Conservation (phyloP, 2,329 filamentous ascomycete species). For the Coleophoma crateriformis region DNA sequence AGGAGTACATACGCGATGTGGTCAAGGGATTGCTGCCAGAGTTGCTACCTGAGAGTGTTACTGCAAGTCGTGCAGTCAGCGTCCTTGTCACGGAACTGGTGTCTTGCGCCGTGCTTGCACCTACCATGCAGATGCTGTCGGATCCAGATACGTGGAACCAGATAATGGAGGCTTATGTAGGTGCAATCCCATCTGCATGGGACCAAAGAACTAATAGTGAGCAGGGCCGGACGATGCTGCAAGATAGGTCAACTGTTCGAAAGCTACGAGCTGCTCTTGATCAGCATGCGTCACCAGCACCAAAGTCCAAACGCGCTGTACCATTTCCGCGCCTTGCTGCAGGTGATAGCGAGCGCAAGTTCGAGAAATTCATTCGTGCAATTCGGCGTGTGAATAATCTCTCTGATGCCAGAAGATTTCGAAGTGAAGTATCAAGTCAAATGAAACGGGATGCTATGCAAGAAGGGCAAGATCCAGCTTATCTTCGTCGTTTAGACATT, state of each 20-base stretch:
- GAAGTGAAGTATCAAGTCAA: conserved; percentile 89
- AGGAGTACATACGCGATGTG: conserved; percentile 80
- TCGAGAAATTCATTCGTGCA: conserved; percentile 87
- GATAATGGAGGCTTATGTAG: conserved; percentile 76
- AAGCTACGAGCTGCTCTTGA: conserved; percentile 89
- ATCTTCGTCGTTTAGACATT: conserved; percentile 84
- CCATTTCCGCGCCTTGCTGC: conserved; percentile 75
- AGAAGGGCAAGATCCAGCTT: conserved; percentile 77
- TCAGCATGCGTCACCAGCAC: conserved; percentile 82
- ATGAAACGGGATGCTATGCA: conserved; percentile 76
- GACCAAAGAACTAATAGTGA: conserved; percentile 5
- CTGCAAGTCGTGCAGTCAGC: conserved; percentile 74
- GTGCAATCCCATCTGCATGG: conserved; percentile 8
- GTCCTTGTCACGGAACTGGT: conserved; percentile 84
- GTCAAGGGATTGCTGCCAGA: conserved; percentile 66
- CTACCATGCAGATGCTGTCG: conserved; percentile 71
- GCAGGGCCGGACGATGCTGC: conserved; percentile 74
- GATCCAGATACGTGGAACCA: conserved; percentile 99
- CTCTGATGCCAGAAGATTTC: conserved; percentile 86
- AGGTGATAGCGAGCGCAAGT: conserved; percentile 83
- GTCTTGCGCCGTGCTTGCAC: conserved; percentile 84
- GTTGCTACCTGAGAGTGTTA: conserved; percentile 67
- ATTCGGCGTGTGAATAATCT: conserved; percentile 86
- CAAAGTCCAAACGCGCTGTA: conserved; percentile 56
- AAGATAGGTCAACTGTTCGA: conserved; percentile 91